Evolutionary conservation across 306 rosid species (phyloP).

Genomic region (Sicyos edulis): DNA sequence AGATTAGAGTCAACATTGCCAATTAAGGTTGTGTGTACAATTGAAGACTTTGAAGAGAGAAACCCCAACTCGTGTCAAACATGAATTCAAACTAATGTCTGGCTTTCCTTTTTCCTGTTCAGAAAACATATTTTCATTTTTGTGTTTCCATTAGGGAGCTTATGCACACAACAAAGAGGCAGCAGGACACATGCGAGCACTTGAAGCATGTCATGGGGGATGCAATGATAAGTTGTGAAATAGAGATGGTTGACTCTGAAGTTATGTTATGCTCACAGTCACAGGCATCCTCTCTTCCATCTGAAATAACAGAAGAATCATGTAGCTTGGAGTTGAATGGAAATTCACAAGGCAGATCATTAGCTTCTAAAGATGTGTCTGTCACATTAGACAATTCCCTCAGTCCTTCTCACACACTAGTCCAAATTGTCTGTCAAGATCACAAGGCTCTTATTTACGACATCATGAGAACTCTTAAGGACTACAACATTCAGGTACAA

Average conservation of each 20-base stretch:
- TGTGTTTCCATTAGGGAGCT: slow-evolving; percentile 59
- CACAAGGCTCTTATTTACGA: slow-evolving; percentile 95
- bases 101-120: slow-evolving; percentile 14
- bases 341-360: slow-evolving; percentile 33
- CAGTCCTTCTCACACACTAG: slow-evolving; percentile 91
- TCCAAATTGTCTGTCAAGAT: slow-evolving; percentile 79
- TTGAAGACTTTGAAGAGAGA: slow-evolving; percentile 13
- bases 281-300: slow-evolving; percentile 58
- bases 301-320: slow-evolving; percentile 52
- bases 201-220: slow-evolving; percentile 42
- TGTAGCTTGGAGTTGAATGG: slow-evolving; percentile 39
- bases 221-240: slow-evolving; percentile 52
- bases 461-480: slow-evolving; percentile 96
- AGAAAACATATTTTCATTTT: slow-evolving; percentile 12
- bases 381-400: slow-evolving; percentile 67
- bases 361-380: slow-evolving; percentile 46
- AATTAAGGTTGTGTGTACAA: neutral
- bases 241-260: slow-evolving; percentile 63
- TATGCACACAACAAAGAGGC: slow-evolving; percentile 64
- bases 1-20: neutral
- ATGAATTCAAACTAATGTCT: slow-evolving; percentile 2
- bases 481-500: slow-evolving; percentile 72
- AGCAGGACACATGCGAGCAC: slow-evolving; percentile 46
- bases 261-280: slow-evolving; percentile 55
- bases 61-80: slow-evolving; percentile 1